Evolutionary conservation across 2,329 filamentous ascomycete genomes (phyloP).

Genomic region (Metarhizium brunneum): DNA sequence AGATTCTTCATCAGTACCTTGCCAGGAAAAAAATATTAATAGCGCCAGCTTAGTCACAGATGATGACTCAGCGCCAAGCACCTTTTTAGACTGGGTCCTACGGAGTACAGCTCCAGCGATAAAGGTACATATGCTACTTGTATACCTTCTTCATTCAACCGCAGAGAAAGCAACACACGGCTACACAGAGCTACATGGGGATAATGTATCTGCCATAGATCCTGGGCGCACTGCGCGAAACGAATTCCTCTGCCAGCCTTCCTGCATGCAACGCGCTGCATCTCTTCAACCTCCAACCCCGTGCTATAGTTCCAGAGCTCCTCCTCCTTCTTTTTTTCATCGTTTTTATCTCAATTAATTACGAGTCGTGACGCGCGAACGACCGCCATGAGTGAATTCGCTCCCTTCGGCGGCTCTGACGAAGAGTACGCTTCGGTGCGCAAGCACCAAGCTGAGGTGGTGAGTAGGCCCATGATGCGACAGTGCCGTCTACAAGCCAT

Average conservation of each 20-base stretch:
- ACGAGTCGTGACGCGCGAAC: constrained; percentile 3
- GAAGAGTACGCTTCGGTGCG: constrained; percentile 77
- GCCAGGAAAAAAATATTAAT: background rate
- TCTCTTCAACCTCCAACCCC: background rate
- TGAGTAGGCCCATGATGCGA: constrained; percentile 28
- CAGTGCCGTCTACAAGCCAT: background rate
- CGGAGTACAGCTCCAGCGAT: background rate
- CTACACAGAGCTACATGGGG: background rate
- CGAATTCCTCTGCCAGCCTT: constrained; percentile 1
- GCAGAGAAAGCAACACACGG: background rate
- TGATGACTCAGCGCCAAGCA: background rate
- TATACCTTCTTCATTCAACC: background rate
- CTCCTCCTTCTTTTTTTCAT: background rate
- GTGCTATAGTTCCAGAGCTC: background rate
- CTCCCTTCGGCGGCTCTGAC: constrained; percentile 60
- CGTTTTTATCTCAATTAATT: background rate
- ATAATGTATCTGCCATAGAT: background rate
- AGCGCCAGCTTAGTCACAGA: background rate
- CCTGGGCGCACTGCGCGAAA: background rate
- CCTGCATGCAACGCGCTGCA: constrained; percentile 3
- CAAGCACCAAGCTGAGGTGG: constrained; percentile 69
- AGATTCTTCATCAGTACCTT: constrained; percentile 2
- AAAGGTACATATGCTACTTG: background rate
- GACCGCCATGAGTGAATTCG: constrained; percentile 59
- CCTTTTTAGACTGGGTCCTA: background rate